Percentiles rank a stretch among this genome's conserved stretches.
Conservation (phyloP, 2,329 filamentous ascomycete genomes). For the Coniella lustricola region DNA sequence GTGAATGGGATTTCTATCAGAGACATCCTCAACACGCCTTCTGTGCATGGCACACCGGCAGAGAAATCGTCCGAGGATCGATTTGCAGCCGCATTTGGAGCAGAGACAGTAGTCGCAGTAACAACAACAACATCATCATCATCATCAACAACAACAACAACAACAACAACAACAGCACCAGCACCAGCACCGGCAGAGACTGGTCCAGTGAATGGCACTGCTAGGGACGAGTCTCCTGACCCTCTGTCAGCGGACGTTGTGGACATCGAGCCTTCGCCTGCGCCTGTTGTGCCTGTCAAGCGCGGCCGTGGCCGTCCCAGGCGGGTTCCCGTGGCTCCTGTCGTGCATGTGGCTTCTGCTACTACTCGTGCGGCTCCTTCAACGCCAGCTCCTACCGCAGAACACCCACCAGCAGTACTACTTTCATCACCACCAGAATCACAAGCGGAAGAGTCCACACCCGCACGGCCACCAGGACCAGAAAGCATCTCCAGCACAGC, state of each 20-base stretch:
- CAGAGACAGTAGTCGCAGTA: not conserved
- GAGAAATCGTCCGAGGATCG: conserved; percentile 2
- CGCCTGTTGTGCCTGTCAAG: conserved; percentile 15
- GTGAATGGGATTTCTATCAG: conserved; percentile 11
- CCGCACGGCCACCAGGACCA: not conserved
- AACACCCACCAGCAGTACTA: too few species aligned
- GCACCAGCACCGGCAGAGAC: too few species aligned
- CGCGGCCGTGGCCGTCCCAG: conserved; percentile 20
- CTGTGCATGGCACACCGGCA: conserved; percentile 4
- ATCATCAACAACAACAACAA: too few species aligned
- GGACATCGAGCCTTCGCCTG: not conserved
- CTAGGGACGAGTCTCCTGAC: conserved; percentile 1
- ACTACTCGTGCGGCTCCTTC: too few species aligned
- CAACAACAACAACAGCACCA: too few species aligned
- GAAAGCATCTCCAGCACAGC: not conserved
- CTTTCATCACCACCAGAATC: conserved; percentile 22
- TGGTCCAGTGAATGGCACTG: too few species aligned
- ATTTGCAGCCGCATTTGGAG: conserved; percentile 8
- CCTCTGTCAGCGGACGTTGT: not conserved
- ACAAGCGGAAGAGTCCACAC: not conserved
- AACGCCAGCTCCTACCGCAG: too few species aligned
- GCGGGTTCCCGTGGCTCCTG: conserved; percentile 19
- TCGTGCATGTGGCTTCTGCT: too few species aligned
- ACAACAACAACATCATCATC: too few species aligned
- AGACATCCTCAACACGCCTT: conserved; percentile 14